Conservation (phyloP, 108 stramenopile genomes). For the Licmophora abbreviata region DNA sequence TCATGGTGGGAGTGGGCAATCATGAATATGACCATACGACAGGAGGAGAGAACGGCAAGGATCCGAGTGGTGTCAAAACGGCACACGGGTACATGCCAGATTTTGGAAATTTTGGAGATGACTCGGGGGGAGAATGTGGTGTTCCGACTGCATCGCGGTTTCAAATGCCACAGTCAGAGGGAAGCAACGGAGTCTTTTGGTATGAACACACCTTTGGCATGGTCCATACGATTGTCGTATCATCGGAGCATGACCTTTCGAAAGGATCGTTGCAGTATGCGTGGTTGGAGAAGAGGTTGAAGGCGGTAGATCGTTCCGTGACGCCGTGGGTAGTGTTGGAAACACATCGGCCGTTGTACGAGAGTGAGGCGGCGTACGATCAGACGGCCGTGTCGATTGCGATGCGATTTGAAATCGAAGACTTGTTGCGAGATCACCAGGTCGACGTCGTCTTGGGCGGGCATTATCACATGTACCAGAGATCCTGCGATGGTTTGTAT, state of each 20-base stretch:
- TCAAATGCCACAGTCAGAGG: conserved; percentile 43
- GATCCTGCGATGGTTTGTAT: conserved; percentile 62
- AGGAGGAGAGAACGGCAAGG: conserved; percentile 46
- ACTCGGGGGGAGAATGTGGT: conserved; percentile 74
- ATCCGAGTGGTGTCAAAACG: conserved; percentile 44
- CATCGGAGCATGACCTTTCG: conserved; percentile 61
- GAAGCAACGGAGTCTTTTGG: conserved; percentile 75
- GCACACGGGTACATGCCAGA: conserved; percentile 36
- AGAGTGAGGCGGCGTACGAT: conserved; percentile 15
- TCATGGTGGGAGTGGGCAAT: conserved; percentile 77
- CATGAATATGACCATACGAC: conserved; percentile 79
- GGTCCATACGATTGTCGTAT: conserved; percentile 62
- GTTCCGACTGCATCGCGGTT: conserved; percentile 62
- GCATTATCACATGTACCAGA: conserved; percentile 69
- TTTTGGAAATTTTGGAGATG: conserved; percentile 54
- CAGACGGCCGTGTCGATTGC: conserved; percentile 33
- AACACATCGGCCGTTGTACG: conserved; percentile 75
- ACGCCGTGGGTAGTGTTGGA: conserved; percentile 85
- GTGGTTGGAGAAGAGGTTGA: conserved; percentile 51
- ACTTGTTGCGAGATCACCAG: conserved; percentile 39
- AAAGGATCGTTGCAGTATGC: conserved; percentile 50
- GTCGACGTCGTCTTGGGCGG: conserved; percentile 74
- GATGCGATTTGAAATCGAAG: conserved; percentile 62
- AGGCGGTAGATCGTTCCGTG: conserved; percentile 36
- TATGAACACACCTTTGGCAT: conserved; percentile 48